These are phyloP conservation scores for Calocybe gambosa DNA, from an alignment of 1,284 basidiomycete species.

Conservation along the genomic window DNA sequence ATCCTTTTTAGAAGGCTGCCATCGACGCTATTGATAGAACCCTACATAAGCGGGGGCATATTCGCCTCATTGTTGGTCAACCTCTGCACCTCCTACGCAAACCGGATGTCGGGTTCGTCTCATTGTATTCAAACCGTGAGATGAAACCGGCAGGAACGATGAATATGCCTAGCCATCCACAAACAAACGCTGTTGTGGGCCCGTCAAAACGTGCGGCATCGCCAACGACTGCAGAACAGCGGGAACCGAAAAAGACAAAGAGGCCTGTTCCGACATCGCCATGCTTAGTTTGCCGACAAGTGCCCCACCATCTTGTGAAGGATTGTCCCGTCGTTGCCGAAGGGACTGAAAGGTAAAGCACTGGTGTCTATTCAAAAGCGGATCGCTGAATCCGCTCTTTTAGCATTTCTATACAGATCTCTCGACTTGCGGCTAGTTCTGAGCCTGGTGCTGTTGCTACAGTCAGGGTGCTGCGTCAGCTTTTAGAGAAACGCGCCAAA, in stretches of 20 bases:
- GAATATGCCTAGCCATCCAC: background rate
- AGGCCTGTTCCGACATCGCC: conserved; percentile 12
- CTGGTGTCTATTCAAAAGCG: background rate
- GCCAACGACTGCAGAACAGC: conserved; percentile 12
- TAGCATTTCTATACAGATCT: conserved; percentile 42
- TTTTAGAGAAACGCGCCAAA: conserved; percentile 40
- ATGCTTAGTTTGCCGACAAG: conserved; percentile 42
- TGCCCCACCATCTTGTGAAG: conserved; percentile 33
- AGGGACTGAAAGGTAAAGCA: conserved; percentile 45
- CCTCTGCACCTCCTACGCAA: conserved; percentile 52
- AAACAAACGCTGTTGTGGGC: conserved; percentile 15
- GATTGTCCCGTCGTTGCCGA: conserved; percentile 45
- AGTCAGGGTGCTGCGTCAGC: conserved; percentile 36
- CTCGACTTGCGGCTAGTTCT: conserved; percentile 37
- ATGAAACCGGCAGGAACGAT: too few species aligned
- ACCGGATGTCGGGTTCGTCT: conserved; percentile 11
- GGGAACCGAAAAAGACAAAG: conserved; percentile 34
- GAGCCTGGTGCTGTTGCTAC: conserved; percentile 32
- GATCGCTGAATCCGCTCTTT: background rate
- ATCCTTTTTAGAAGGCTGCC: conserved; percentile 45
- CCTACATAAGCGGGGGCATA: conserved; percentile 45
- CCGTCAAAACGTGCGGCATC: conserved; percentile 24
- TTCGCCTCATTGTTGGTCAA: conserved; percentile 52
- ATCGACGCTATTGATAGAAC: conserved; percentile 61
- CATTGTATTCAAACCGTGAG: too few species aligned